Conservation (phyloP, 192 early-diverging fungal species). For the Entomortierella parvispora region DNA sequence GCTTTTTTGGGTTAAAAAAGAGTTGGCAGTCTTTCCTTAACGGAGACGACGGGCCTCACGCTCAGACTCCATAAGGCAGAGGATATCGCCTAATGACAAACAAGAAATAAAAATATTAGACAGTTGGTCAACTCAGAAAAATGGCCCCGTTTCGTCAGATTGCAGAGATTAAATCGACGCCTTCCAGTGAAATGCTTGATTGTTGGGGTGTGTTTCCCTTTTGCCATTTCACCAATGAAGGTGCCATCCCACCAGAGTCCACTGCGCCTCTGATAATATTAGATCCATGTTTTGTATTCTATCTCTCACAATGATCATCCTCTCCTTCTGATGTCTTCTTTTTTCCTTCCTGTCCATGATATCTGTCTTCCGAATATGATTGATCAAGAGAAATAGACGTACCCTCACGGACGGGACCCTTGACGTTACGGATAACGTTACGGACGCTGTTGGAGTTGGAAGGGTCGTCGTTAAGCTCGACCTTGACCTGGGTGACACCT, state of each 20-base stretch:
- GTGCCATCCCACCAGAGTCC: too few species aligned
- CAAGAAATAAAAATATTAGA: not conserved
- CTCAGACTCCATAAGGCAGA: slow-evolving; percentile 98
- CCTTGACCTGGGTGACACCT: slow-evolving; percentile 99
- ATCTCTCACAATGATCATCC: too few species aligned
- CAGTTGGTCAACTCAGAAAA: not conserved
- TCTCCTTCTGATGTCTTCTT: too few species aligned
- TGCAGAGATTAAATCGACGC: too few species aligned
- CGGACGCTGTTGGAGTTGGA: slow-evolving; percentile 68
- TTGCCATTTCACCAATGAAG: too few species aligned
- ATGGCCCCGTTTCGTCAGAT: not conserved
- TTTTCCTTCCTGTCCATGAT: not conserved
- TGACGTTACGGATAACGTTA: slow-evolving; percentile 99
- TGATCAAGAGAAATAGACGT: slow-evolving; percentile 14
- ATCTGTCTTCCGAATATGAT: not conserved
- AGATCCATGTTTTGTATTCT: too few species aligned
- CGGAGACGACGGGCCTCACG: slow-evolving; percentile 99
- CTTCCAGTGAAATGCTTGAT: too few species aligned
- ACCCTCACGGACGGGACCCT: slow-evolving; percentile 96
- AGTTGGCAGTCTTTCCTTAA: slow-evolving; percentile 62
- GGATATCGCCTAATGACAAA: slow-evolving; percentile 77
- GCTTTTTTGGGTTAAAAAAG: slow-evolving; percentile 24
- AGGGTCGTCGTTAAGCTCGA: slow-evolving; percentile 98
- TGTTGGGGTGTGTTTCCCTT: too few species aligned
- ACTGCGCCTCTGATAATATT: too few species aligned